These are phyloP conservation scores for Draba incana DNA, from an alignment of 345 rosid genomes.

Conservation along the genomic window DNA sequence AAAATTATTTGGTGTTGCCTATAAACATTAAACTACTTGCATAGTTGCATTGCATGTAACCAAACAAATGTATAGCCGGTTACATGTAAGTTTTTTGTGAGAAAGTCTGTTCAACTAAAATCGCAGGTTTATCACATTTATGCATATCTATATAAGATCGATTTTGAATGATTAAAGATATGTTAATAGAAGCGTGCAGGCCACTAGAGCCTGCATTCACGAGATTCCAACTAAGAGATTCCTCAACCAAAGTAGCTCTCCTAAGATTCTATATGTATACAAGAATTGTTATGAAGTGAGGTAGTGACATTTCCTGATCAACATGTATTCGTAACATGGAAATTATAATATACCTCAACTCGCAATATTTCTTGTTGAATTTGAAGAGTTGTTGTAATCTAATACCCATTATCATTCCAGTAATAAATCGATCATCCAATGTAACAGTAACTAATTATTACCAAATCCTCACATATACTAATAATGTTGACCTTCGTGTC, in stretches of 20 bases:
- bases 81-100: no score
- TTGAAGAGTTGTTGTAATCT: neutral
- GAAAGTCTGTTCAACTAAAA: neutral
- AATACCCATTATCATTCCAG: neutral
- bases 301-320: conserved; percentile 1
- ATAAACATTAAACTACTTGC: neutral
- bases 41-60: conserved; percentile 17
- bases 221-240: conserved; percentile 39
- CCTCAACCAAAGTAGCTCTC: conserved; percentile 53
- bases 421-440: conserved; percentile 3
- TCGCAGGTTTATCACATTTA: neutral
- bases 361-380: conserved; percentile 12
- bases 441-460: conserved; percentile 29
- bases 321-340: conserved; percentile 1
- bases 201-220: conserved; percentile 42
- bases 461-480: conserved; percentile 1
- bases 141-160: neutral
- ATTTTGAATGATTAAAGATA: conserved; percentile 13
- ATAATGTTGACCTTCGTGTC: neutral
- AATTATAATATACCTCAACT: neutral
- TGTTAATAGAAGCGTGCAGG: conserved; percentile 40
- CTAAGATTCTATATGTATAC: conserved; percentile 47
- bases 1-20: neutral
- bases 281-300: conserved; percentile 5
- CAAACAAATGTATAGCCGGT: no score